Percentiles rank a stretch among this genome's conserved stretches.
These are phyloP conservation scores for Gossypium rotundifolium DNA, from an alignment of 345 rosid genomes.

Conservation along the genomic window DNA sequence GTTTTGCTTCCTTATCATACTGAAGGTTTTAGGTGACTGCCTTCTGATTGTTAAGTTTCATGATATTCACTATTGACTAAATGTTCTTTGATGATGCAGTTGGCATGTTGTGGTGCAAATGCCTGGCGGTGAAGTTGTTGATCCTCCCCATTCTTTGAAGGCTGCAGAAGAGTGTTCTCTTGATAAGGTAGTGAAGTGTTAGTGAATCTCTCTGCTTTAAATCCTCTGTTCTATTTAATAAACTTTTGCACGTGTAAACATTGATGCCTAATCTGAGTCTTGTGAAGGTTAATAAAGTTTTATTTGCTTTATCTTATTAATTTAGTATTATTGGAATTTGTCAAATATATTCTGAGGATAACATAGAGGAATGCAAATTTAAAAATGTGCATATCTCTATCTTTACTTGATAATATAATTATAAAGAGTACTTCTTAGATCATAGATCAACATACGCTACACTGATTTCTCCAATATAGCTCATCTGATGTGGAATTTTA, in stretches of 20 bases:
- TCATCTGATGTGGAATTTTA: neutral
- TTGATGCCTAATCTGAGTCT: neutral
- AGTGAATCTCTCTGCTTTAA: conserved; percentile 8
- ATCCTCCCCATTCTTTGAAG: conserved; percentile 76
- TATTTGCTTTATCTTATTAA: neutral
- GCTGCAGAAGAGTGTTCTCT: conserved; percentile 46
- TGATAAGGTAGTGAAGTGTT: conserved; percentile 64
- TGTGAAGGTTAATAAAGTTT: neutral
- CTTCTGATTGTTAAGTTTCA: neutral
- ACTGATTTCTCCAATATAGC: neutral
- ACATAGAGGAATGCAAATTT: neutral
- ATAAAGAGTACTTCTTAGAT: neutral
- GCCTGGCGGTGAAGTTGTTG: conserved; percentile 56
- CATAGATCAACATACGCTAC: neutral
- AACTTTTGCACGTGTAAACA: neutral
- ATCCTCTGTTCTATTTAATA: neutral
- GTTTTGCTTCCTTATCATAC: neutral
- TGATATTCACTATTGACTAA: neutral
- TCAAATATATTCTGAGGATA: neutral
- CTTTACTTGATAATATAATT: neutral
- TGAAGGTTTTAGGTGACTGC: neutral
- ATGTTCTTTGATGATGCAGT: conserved; percentile 40
- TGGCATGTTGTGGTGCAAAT: conserved; percentile 70
- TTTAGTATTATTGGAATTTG: neutral
- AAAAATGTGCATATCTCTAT: neutral